phyloP scores from a whole-genome alignment of 768 basidiomycete species.

The Cyclocybe aegerita region DNA sequence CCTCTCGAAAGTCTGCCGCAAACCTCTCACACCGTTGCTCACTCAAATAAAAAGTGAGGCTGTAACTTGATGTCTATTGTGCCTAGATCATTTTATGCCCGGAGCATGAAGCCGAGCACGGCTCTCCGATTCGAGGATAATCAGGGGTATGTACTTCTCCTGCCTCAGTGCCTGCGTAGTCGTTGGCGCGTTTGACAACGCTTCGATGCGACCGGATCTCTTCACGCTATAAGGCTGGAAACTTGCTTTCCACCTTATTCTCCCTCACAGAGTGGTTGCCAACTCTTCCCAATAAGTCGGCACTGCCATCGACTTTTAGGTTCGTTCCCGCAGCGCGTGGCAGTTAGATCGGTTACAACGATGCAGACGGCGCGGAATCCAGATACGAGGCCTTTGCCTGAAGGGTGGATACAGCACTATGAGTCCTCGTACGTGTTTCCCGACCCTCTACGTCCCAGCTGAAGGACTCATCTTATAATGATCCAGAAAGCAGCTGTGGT shows the following conservation, averaged over 20 bases:
- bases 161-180: background rate
- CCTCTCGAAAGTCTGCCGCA: no score
- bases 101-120: background rate
- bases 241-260: background rate
- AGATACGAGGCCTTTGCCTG: constrained; percentile 25
- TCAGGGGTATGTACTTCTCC: background rate
- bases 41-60: no score
- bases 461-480: background rate
- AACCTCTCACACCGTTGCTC: no score
- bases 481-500: constrained; percentile 23
- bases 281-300: background rate
- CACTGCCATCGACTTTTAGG: background rate
- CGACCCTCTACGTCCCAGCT: background rate
- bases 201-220: constrained; percentile 10
- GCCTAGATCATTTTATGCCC: background rate
- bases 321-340: background rate
- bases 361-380: constrained; percentile 10
- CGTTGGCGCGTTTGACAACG: background rate
- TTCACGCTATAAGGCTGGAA: background rate
- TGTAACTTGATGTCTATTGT: no score
- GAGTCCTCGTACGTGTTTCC: constrained; percentile 26
- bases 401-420: constrained; percentile 34
- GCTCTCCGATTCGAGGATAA: background rate
- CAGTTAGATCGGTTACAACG: background rate
- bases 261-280: background rate